Evolutionary conservation across 306 rosid genomes (phyloP).

Genomic region (Lathyrus tuberosus): DNA sequence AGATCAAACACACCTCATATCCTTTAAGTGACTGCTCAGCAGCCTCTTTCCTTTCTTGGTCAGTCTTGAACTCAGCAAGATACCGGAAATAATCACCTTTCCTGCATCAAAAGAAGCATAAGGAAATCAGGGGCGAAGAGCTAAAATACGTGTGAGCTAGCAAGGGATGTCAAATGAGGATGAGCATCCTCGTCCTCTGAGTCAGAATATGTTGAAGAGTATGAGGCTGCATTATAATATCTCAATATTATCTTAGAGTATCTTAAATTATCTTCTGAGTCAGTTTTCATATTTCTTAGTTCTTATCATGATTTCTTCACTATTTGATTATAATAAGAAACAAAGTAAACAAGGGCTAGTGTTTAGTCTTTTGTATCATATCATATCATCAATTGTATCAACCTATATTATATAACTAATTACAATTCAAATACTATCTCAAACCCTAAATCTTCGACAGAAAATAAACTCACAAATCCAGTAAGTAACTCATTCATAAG

Average conservation of each 20-base stretch:
- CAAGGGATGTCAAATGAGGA: conserved; percentile 1
- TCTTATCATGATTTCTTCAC: not conserved
- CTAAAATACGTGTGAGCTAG: not conserved
- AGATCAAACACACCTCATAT: conserved; percentile 62
- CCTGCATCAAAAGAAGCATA: conserved; percentile 51
- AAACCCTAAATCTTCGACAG: not conserved
- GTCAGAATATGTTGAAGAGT: not conserved
- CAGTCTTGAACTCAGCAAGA: conserved; percentile 77
- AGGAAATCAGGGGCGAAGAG: conserved; percentile 31
- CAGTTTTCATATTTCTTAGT: not conserved
- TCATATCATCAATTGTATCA: conserved; percentile 7
- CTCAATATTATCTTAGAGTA: not conserved
- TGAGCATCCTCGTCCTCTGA: too few species aligned
- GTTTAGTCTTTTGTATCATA: not conserved
- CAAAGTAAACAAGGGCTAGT: not conserved
- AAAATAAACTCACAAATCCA: conserved; percentile 19
- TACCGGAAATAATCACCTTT: conserved; percentile 76
- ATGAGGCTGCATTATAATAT: not conserved
- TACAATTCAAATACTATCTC: not conserved
- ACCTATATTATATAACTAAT: not conserved
- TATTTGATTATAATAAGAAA: not conserved
- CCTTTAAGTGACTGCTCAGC: conserved; percentile 74
- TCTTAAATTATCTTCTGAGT: not conserved
- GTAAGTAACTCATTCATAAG: conserved; percentile 30
- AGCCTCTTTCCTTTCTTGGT: conserved; percentile 77